phyloP scores from a whole-genome alignment of 1,284 basidiomycete genomes.

The Lentinula novae-zelandiae region DNA sequence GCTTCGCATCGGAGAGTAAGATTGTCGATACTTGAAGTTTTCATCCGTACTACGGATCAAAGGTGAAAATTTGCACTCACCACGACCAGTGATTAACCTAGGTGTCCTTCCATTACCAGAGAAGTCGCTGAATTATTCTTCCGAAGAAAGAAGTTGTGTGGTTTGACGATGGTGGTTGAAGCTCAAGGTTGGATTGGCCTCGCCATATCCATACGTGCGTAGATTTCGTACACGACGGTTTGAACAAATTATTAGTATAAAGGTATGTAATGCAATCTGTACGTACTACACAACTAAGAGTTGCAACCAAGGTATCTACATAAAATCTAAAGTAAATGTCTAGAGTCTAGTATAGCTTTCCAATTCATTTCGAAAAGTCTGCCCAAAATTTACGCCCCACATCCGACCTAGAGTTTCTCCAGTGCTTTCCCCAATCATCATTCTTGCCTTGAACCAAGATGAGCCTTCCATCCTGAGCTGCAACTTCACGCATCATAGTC shows the following conservation, averaged over 20 bases:
- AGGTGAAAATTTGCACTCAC: slow-evolving; percentile 3
- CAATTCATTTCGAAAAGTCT: background rate
- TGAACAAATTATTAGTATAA: too few species aligned
- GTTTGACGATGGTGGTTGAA: background rate
- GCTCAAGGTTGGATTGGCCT: background rate
- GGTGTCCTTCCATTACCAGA: slow-evolving; percentile 11
- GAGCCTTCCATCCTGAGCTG: slow-evolving; percentile 25
- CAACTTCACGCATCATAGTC: slow-evolving; percentile 21
- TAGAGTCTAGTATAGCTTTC: background rate
- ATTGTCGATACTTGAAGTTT: slow-evolving; percentile 4
- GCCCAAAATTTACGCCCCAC: background rate
- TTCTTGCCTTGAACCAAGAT: slow-evolving; percentile 22
- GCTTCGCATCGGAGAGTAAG: slow-evolving; percentile 2
- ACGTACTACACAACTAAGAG: too few species aligned
- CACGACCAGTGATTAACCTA: background rate
- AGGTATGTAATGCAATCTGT: too few species aligned
- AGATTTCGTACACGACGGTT: too few species aligned
- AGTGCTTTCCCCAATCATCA: slow-evolving; percentile 3
- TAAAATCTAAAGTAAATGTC: background rate
- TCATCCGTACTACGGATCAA: background rate
- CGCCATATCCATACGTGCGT: too few species aligned
- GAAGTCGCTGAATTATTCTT: too few species aligned
- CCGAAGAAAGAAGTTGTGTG: too few species aligned
- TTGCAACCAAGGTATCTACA: background rate
- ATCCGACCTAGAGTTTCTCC: background rate